phyloP scores from a whole-genome alignment of 371 early-diverging fungal species.

The Saksenaea vasiformis region DNA sequence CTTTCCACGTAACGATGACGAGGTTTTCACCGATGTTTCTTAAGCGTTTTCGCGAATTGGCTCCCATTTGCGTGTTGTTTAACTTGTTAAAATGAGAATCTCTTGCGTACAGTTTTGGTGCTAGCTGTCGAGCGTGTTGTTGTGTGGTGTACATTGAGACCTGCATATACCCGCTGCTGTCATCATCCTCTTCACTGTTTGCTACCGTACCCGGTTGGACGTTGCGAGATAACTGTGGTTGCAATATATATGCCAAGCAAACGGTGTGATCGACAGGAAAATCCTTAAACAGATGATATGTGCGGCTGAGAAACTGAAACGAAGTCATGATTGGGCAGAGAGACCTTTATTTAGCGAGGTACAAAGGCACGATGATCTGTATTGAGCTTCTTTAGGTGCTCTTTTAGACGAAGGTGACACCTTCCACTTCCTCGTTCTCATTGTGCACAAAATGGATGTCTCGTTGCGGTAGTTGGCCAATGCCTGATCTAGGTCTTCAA shows the following conservation, averaged over 20 bases:
- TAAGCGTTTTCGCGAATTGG: background rate
- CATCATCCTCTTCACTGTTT: slow-evolving; percentile 3
- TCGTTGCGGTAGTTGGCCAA: slow-evolving; percentile 16
- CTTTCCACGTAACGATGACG: background rate
- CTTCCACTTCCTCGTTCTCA: background rate
- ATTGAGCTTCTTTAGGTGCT: slow-evolving; percentile 17
- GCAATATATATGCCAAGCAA: background rate
- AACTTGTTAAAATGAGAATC: background rate
- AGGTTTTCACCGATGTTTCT: background rate
- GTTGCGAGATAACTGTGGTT: background rate
- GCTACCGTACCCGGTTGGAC: background rate
- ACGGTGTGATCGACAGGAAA: background rate
- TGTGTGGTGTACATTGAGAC: background rate
- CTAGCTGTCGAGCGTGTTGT: slow-evolving; percentile 1
- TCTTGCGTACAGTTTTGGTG: slow-evolving; percentile 4
- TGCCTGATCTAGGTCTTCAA: slow-evolving; percentile 21
- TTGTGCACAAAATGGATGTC: slow-evolving; percentile 7
- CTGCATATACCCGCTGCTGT: slow-evolving; percentile 1
- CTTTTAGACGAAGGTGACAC: background rate
- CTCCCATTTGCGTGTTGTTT: slow-evolving; percentile 13
- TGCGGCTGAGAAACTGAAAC: slow-evolving; percentile 6
- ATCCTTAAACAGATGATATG: background rate
- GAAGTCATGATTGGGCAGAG: slow-evolving; percentile 9
- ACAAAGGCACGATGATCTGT: slow-evolving; percentile 6
- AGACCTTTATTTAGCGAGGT: background rate